A percentile compares a stretch with the other conserved stretches of the same genome.
Conservation (phyloP, 2,329 filamentous ascomycete genomes). For the Colletotrichum aenigma region DNA sequence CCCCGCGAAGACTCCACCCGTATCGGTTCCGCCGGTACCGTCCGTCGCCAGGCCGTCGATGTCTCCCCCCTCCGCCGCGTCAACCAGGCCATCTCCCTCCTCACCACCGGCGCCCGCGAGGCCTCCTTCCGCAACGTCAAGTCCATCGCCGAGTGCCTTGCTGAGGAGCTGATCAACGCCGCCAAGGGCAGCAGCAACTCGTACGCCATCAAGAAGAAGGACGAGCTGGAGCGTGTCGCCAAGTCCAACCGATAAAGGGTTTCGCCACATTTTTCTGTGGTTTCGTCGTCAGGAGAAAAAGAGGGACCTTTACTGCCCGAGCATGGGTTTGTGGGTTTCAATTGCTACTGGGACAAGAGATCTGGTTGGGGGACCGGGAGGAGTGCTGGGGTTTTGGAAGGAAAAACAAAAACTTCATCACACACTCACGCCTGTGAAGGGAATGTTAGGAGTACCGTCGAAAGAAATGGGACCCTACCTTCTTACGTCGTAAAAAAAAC, state of each 20-base stretch:
- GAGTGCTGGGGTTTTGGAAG: constrained; percentile 30
- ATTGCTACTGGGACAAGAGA: neutral
- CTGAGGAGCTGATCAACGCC: constrained; percentile 99
- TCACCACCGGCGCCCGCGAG: constrained; percentile 98
- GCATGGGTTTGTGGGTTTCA: neutral
- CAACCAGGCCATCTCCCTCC: constrained; percentile 99
- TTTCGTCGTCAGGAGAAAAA: neutral
- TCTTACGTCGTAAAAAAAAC: constrained; percentile 13
- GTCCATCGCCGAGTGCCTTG: constrained; percentile 98
- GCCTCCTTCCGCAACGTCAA: constrained; percentile 99
- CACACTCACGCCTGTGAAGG: neutral
- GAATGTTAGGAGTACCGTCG: neutral
- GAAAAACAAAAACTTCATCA: neutral
- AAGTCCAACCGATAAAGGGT: constrained; percentile 98
- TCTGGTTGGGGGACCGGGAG: constrained; percentile 9
- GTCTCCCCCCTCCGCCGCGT: constrained; percentile 98
- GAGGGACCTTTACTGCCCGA: neutral
- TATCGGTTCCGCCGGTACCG: constrained; percentile 99
- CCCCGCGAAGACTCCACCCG: constrained; percentile 99
- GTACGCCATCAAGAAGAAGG: constrained; percentile 99
- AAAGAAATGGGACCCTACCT: neutral
- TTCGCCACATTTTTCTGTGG: constrained; percentile 31
- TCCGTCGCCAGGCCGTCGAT: constrained; percentile 99
- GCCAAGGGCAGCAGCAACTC: constrained; percentile 99
- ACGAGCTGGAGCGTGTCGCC: constrained; percentile 99